Percentiles rank a stretch among this genome's conserved stretches.
phyloP scores from a whole-genome alignment of 208 protist species.

The Trichomonas tenax region DNA sequence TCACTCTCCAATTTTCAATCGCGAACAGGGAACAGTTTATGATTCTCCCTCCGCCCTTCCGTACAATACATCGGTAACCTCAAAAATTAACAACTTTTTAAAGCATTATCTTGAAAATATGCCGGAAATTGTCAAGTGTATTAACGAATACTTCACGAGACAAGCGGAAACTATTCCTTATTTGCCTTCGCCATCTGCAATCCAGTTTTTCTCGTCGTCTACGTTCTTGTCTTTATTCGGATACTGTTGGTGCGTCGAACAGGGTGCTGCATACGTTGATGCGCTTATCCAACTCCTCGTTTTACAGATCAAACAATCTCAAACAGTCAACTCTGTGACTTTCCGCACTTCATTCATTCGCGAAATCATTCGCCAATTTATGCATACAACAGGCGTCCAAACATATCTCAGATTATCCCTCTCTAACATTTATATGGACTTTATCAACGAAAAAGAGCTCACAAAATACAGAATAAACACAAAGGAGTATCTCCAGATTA shows the following conservation, averaged over 20 bases:
- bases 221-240: not conserved
- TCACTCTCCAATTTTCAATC: not conserved
- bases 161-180: not conserved
- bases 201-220: not conserved
- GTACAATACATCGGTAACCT: not conserved
- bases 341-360: not conserved
- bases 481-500: not conserved
- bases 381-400: not conserved
- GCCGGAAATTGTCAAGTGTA: not conserved
- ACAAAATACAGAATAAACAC: not conserved
- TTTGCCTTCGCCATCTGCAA: not conserved
- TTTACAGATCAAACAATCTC: not conserved
- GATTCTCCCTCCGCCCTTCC: not conserved
- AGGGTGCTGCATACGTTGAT: not conserved
- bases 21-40: not conserved
- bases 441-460: not conserved
- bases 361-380: not conserved
- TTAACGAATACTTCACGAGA: not conserved
- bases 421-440: not conserved
- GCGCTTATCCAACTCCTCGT: not conserved
- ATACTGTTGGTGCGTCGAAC: conserved; percentile 6
- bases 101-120: not conserved
- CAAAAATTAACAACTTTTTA: not conserved
- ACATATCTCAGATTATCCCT: not conserved
- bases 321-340: not conserved